These are phyloP conservation scores for Verticillium klebahnii DNA, from an alignment of 2,329 filamentous ascomycete species.

Conservation along the genomic window DNA sequence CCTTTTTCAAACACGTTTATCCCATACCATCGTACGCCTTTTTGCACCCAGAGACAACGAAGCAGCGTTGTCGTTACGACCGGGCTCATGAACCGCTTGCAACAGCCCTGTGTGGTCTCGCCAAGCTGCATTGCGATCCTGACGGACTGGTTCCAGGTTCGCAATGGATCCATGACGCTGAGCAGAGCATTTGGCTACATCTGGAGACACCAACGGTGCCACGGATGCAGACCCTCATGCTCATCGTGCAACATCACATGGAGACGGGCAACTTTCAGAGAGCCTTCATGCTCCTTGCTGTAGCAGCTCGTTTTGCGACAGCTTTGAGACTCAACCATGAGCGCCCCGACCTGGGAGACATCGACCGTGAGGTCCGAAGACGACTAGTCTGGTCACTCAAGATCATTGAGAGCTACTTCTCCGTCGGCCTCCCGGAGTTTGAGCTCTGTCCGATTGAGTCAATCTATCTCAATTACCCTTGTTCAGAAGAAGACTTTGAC, in stretches of 20 bases:
- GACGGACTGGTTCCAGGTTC: too few species aligned
- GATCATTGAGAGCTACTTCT: constrained; percentile 36
- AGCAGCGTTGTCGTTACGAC: neutral
- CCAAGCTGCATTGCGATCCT: too few species aligned
- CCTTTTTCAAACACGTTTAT: constrained; percentile 18
- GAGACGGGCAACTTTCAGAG: constrained; percentile 36
- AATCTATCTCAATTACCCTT: constrained; percentile 36
- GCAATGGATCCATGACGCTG: constrained; percentile 39
- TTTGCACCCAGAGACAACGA: neutral
- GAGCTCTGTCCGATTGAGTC: constrained; percentile 36
- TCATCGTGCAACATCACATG: constrained; percentile 39
- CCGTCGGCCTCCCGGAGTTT: constrained; percentile 38
- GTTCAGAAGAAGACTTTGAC: constrained; percentile 36
- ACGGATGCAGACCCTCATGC: constrained; percentile 32
- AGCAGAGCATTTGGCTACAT: constrained; percentile 12
- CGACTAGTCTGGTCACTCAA: constrained; percentile 41
- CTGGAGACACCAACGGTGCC: constrained; percentile 16
- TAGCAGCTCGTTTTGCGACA: constrained; percentile 37
- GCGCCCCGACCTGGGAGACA: constrained; percentile 30
- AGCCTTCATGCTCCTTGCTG: constrained; percentile 38
- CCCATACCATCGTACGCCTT: constrained; percentile 13
- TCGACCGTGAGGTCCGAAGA: constrained; percentile 36
- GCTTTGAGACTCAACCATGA: constrained; percentile 40
- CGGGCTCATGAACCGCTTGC: neutral
- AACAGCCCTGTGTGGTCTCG: neutral